phyloP scores from a whole-genome alignment of 495 filamentous ascomycete species.

The Aspergillus heteromorphus region DNA sequence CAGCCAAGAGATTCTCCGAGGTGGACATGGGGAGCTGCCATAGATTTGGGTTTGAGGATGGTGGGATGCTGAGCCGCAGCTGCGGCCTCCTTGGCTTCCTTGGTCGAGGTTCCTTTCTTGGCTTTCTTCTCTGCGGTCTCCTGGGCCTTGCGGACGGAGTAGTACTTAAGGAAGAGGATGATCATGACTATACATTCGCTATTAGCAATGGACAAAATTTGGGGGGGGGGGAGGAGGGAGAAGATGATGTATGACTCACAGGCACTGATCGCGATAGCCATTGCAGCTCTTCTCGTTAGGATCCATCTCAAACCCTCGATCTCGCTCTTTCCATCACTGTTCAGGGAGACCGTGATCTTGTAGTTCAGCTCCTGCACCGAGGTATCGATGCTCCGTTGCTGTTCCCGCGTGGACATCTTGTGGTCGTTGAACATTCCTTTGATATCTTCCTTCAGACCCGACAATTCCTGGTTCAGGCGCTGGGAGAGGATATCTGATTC shows the following conservation, averaged over 20 bases:
- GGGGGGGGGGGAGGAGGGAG: background rate
- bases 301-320: constrained; percentile 91
- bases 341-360: constrained; percentile 81
- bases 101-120: constrained; percentile 19
- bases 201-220: background rate
- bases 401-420: constrained; percentile 81
- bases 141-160: constrained; percentile 30
- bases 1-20: constrained; percentile 38
- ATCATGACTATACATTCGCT: constrained; percentile 41
- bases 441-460: constrained; percentile 78
- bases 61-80: constrained; percentile 13
- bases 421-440: constrained; percentile 96
- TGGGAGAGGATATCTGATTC: constrained; percentile 91
- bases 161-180: constrained; percentile 42
- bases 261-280: constrained; percentile 59
- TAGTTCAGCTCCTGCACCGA: constrained; percentile 90
- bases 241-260: constrained; percentile 25
- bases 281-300: constrained; percentile 75
- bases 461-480: constrained; percentile 70
- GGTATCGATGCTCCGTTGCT: constrained; percentile 75
- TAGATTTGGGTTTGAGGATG: constrained; percentile 10
- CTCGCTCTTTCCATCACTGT: constrained; percentile 81
- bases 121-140: constrained; percentile 28
- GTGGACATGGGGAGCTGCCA: constrained; percentile 15
- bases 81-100: constrained; percentile 25